Base-by-base conservation (phyloP, 257 asterid species). In the Scutellaria galericulata region DNA sequence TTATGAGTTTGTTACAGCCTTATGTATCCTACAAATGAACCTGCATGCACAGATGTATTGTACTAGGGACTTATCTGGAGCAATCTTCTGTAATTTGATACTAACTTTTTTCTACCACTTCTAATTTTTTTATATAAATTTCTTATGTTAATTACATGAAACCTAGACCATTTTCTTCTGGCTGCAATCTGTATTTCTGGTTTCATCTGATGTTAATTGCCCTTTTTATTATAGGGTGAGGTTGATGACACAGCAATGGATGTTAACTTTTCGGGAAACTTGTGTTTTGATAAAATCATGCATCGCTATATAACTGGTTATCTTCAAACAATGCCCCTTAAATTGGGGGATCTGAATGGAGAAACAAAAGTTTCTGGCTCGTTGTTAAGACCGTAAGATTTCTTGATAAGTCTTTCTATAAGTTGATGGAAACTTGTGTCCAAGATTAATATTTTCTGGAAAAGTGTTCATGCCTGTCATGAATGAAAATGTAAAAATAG, bases 321-420 rank as follows among this genome's bases (percentile, higher is more conserved):
- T 75, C 89, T 87, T 83, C 91, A 92, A 71, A 73, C 85, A 39
- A 79, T 87, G 89, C 96, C 98, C 44, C 86, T 89, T 74, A 90
- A 82, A 77, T 85, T 95, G 61, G 93, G 92, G 71, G 92, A 88
- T 83, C 83, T 95, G 83, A 95, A 87, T 80, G 99, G 99, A 73
- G 99, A 95, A 82, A 95, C 97, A 62, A 92, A 95, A 81, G 83
- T 95, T 75, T 95, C 97, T 83, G 99, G 99, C 75, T 85, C 99
- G 6, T 85, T 95, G 81, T 82, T 92, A 76, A 90, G 77, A 87
- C 99, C 99, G 99, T 95, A 91, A 87, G 98, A 64, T 80, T 74
- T 79, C 79, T 79, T 77, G 56, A 57, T 46, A 52, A 40, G 62
- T n/a, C 72, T 31, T 81, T 78, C 54, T 76, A 68, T 45, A 27